Conservation (phyloP, 371 early-diverging fungal species). For the Actinomortierella wolfii region DNA sequence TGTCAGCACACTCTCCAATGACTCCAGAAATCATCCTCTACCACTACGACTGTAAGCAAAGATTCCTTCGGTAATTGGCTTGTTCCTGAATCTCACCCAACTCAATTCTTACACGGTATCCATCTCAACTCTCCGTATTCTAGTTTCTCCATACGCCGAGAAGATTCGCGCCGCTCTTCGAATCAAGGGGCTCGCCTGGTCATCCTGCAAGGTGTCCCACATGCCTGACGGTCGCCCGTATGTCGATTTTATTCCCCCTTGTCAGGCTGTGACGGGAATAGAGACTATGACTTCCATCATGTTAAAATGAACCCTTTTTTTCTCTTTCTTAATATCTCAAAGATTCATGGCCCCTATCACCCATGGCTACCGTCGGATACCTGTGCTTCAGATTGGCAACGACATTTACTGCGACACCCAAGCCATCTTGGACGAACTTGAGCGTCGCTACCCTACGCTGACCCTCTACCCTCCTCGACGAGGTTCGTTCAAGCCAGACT, state of each 20-base stretch:
- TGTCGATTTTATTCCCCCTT: not conserved
- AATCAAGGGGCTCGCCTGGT: constrained; percentile 25
- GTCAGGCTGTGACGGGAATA: not conserved
- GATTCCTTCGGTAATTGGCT: not conserved
- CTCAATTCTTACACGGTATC: not conserved
- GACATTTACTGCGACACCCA: constrained; percentile 60
- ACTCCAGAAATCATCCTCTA: constrained; percentile 22
- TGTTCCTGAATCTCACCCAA: not conserved
- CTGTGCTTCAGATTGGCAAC: constrained; percentile 64
- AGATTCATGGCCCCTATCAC: constrained; percentile 52
- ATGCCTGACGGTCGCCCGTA: constrained; percentile 8
- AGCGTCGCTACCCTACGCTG: constrained; percentile 44
- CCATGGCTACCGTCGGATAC: constrained; percentile 63
- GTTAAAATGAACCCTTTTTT: not conserved
- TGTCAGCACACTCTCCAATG: no score
- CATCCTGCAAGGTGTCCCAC: constrained; percentile 11
- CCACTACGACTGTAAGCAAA: constrained; percentile 15
- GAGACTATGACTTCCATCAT: no score
- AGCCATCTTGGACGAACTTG: constrained; percentile 56
- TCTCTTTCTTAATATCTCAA: not conserved
- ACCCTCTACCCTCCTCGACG: no score
- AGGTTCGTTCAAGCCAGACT: no score
- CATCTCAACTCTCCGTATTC: not conserved
- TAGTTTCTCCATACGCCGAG: constrained; percentile 20
- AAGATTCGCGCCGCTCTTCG: constrained; percentile 19